Percentiles rank a stretch among this genome's conserved stretches.
Conservation (phyloP, 805 yeast genomes). For the Brettanomyces bruxellensis region DNA sequence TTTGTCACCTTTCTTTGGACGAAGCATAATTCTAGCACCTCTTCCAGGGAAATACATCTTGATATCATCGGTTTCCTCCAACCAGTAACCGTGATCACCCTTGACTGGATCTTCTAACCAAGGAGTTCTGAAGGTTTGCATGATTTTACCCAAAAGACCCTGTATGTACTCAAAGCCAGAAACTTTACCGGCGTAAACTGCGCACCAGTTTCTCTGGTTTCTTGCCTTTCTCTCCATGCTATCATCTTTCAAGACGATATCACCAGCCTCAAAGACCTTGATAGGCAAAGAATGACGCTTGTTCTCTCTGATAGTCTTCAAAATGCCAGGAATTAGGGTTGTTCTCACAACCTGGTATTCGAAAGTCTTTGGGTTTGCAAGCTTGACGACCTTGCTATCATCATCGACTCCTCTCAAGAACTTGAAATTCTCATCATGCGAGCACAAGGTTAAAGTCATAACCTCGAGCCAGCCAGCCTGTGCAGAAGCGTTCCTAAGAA, state of each 20-base stretch:
- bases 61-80: constrained; percentile 57
- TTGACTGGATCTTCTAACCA: constrained; percentile 59
- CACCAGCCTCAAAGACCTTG: constrained; percentile 92
- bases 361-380: constrained; percentile 92
- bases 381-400: constrained; percentile 66
- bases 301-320: constrained; percentile 93
- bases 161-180: constrained; percentile 93
- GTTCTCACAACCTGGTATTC: constrained; percentile 99
- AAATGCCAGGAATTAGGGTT: constrained; percentile 83
- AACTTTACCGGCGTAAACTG: constrained; percentile 87
- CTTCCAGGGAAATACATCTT: constrained; percentile 92
- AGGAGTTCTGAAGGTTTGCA: constrained; percentile 90
- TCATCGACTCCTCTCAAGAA: constrained; percentile 67
- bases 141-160: constrained; percentile 87
- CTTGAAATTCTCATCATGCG: constrained; percentile 94
- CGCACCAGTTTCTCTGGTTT: constrained; percentile 93
- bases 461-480: constrained; percentile 96
- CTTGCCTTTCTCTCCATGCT: constrained; percentile 75
- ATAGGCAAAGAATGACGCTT: constrained; percentile 93
- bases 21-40: constrained; percentile 81
- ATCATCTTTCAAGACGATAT: constrained; percentile 77
- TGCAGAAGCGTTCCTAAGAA: constrained; percentile 81
- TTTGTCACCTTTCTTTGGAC: constrained; percentile 50
- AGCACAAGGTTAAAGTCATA: constrained; percentile 88
- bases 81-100: constrained; percentile 76